phyloP scores from a whole-genome alignment of 441 rosid species.

The Eruca vesicaria region DNA sequence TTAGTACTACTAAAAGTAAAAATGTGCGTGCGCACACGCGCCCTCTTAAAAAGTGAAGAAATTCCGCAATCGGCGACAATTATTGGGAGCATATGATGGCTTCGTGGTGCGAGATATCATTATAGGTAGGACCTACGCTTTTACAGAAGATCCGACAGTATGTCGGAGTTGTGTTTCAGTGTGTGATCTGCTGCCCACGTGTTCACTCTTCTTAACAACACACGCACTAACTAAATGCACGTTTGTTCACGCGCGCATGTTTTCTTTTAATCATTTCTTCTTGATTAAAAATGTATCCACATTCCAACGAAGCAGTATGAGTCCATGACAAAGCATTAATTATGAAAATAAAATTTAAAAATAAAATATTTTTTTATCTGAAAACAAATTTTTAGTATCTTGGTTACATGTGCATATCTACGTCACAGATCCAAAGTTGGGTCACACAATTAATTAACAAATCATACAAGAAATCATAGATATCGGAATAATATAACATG shows the following conservation, averaged over 20 bases:
- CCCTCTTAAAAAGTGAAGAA: neutral
- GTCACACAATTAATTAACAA: neutral
- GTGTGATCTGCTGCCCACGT: conserved; percentile 36
- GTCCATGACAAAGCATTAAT: neutral
- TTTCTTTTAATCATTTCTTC: conserved; percentile 15
- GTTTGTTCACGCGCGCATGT: conserved; percentile 31
- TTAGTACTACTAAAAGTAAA: neutral
- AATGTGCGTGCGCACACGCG: conserved; percentile 10
- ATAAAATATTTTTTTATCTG: neutral
- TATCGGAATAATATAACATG: neutral
- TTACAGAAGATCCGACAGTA: conserved; percentile 33
- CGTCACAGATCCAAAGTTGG: neutral
- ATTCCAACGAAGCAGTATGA: neutral
- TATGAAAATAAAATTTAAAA: too few relatives aligned
- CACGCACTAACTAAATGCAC: conserved; percentile 12
- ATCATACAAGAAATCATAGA: neutral
- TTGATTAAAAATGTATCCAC: neutral
- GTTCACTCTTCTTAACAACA: neutral
- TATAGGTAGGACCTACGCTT: conserved; percentile 14
- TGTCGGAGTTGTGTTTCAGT: conserved; percentile 28
- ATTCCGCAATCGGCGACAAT: conserved; percentile 9
- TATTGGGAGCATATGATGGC: conserved; percentile 24
- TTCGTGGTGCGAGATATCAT: conserved; percentile 11
- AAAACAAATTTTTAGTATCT: neutral
- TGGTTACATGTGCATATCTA: neutral